phyloP scores from a whole-genome alignment of 202 grass and related monocot genomes.

The Digitaria exilis region DNA sequence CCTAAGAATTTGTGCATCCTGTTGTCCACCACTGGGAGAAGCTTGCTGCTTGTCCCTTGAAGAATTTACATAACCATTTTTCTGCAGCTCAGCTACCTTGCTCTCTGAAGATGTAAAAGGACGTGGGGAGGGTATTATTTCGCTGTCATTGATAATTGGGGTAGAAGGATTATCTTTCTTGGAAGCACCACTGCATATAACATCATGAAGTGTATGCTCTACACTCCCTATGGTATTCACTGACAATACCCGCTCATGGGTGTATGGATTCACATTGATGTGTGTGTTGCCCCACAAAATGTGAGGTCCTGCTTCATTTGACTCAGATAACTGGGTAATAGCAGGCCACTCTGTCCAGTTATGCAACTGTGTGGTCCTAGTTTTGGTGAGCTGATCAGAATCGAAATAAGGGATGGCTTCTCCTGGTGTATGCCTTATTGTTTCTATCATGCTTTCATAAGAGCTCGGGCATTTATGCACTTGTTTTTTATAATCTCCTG shows the following conservation, averaged over 20 bases:
- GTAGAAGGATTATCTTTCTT: conserved; percentile 13
- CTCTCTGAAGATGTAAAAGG: conserved; percentile 22
- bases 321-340: background rate
- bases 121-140: background rate
- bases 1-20: conserved; percentile 5
- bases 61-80: background rate
- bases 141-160: background rate
- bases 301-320: conserved; percentile 17
- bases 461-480: background rate
- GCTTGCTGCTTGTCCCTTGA: conserved; percentile 8
- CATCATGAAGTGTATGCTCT: conserved; percentile 1
- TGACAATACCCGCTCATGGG: background rate
- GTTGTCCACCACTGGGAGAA: background rate
- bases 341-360: background rate
- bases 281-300: conserved; percentile 33
- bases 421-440: background rate
- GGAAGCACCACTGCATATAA: background rate
- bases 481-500: conserved; percentile 1
- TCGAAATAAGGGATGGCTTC: background rate
- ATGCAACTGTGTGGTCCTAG: background rate
- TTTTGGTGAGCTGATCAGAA: background rate
- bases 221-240: background rate
- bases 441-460: conserved; percentile 7
- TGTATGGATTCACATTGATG: conserved; percentile 6
- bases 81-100: conserved; percentile 12